Percentiles rank a stretch among this genome's conserved stretches.
Evolutionary conservation across 805 yeast genomes (phyloP).

Genomic region (Maudiozyma barnettii): DNA sequence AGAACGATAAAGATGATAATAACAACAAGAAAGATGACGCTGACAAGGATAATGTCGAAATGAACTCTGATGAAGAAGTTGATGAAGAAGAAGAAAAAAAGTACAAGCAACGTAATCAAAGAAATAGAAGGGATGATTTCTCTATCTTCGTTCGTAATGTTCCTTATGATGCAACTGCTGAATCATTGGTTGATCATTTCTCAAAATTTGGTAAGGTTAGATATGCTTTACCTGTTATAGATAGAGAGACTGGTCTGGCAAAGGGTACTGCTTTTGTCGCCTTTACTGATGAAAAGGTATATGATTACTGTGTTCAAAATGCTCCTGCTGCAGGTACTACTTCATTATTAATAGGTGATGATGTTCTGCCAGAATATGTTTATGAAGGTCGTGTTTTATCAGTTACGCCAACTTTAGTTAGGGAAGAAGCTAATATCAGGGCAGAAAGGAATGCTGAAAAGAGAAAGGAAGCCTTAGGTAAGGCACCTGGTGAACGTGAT

Average conservation of each 20-base stretch:
- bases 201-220: slow-evolving; percentile 73
- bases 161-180: slow-evolving; percentile 89
- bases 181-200: slow-evolving; percentile 69
- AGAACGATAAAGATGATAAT: slow-evolving; percentile 28
- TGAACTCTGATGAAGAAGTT: slow-evolving; percentile 28
- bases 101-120: slow-evolving; percentile 25
- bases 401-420: slow-evolving; percentile 74
- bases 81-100: slow-evolving; percentile 29
- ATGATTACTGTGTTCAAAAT: slow-evolving; percentile 54
- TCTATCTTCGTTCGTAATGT: slow-evolving; percentile 85
- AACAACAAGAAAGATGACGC: slow-evolving; percentile 32
- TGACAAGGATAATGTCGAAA: slow-evolving; percentile 27
- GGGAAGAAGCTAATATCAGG: slow-evolving; percentile 68
- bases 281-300: slow-evolving; percentile 53
- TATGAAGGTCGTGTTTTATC: slow-evolving; percentile 88
- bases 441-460: slow-evolving; percentile 64
- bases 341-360: slow-evolving; percentile 79
- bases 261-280: slow-evolving; percentile 95
- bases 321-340: slow-evolving; percentile 66
- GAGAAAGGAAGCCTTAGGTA: slow-evolving; percentile 71
- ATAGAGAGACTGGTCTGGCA: slow-evolving; percentile 74
- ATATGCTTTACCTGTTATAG: slow-evolving; percentile 90
- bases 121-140: slow-evolving; percentile 56
- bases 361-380: slow-evolving; percentile 80
- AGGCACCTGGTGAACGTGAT: slow-evolving; percentile 70